Conservation (phyloP, 176 grass and related monocot genomes). For the Zea luxurians region DNA sequence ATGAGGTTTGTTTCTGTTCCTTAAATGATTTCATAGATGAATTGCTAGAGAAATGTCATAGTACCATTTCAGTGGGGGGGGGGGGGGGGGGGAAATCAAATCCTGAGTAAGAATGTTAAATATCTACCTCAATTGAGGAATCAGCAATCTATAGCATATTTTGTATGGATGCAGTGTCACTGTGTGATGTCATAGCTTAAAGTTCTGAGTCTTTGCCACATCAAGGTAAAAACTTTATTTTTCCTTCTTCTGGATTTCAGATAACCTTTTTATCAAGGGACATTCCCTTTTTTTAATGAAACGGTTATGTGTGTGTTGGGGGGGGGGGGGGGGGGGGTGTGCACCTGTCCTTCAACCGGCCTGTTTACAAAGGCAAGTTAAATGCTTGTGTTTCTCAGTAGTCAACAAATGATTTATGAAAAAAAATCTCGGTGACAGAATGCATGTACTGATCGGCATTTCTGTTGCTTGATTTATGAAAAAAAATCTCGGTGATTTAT, state of each 20-base stretch:
- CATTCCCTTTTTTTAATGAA: slow-evolving; percentile 2
- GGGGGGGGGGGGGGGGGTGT: too few species aligned
- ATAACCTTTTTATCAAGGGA: not conserved
- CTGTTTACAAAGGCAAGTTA: not conserved
- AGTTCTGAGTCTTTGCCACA: not conserved
- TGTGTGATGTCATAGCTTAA: slow-evolving; percentile 3
- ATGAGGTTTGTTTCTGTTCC: slow-evolving; percentile 31
- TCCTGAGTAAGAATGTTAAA: not conserved
- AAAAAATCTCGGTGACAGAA: slow-evolving; percentile 9
- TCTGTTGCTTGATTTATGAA: not conserved
- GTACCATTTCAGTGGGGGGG: slow-evolving; percentile 12
- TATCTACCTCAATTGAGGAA: slow-evolving; percentile 2
- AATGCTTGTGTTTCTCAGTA: slow-evolving; percentile 6
- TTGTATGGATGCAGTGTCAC: not conserved
- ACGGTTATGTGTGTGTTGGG: too few species aligned
- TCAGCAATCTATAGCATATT: slow-evolving; percentile 21
- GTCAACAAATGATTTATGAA: not conserved
- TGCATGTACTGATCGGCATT: not conserved
- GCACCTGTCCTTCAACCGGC: too few species aligned
- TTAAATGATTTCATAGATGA: slow-evolving; percentile 4
- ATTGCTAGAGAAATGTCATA: slow-evolving; percentile 28
- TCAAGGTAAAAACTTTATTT: not conserved
- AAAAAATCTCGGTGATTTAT: slow-evolving; percentile 18
- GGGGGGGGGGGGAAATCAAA: not conserved
- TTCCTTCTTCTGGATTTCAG: not conserved